Evolutionary conservation across 352 stramenopile species (phyloP).

Genomic region (Aphanomyces astaci): DNA sequence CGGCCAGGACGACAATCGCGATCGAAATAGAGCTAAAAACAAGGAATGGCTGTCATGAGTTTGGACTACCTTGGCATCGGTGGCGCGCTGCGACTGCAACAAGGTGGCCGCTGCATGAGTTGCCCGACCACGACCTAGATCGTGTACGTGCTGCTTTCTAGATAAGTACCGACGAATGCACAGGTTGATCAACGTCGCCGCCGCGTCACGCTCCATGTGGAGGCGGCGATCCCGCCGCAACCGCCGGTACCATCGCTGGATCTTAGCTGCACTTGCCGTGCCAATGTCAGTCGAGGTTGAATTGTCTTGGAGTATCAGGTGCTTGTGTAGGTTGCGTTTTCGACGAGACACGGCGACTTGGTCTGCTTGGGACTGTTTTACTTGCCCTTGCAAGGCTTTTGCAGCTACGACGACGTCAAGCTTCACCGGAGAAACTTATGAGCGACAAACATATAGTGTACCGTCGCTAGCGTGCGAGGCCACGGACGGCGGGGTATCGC

Average conservation of each 20-base stretch:
- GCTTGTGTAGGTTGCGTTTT: not conserved
- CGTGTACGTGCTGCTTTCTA: not conserved
- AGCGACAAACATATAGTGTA: not conserved
- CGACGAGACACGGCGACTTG: not conserved
- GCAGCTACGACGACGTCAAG: not conserved
- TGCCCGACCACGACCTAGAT: not conserved
- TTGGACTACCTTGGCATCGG: conserved; percentile 19
- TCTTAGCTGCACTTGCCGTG: not conserved
- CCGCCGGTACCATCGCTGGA: conserved; percentile 4
- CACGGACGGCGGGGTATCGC: not conserved
- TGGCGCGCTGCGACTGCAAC: conserved; percentile 2
- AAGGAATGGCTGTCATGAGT: too few relatives aligned
- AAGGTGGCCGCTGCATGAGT: not conserved
- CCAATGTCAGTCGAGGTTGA: not conserved
- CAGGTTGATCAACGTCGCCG: conserved; percentile 10
- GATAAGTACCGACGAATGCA: not conserved
- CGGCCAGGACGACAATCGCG: too few relatives aligned
- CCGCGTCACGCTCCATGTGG: not conserved
- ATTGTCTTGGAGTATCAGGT: not conserved
- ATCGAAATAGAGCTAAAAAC: too few relatives aligned
- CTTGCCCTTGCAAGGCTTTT: not conserved
- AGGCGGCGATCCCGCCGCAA: not conserved
- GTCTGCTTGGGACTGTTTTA: not conserved
- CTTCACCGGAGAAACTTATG: too few relatives aligned
- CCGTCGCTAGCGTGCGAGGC: not conserved